A percentile compares a stretch with the other conserved stretches of the same genome.
These are phyloP conservation scores for Cyclotella kingstonii DNA, from an alignment of 108 stramenopile genomes.

Conservation along the genomic window DNA sequence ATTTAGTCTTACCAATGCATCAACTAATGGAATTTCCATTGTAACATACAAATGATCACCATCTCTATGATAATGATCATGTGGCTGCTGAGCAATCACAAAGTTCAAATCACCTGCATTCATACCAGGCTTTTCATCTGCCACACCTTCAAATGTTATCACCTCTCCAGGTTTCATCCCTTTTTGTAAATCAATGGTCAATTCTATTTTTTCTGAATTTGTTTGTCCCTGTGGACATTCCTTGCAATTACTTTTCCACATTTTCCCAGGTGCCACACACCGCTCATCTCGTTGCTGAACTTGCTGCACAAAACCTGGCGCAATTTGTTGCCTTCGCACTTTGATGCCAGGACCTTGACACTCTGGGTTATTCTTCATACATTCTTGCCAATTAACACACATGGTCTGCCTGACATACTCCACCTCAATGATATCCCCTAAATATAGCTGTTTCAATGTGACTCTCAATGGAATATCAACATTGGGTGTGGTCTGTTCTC, in stretches of 20 bases:
- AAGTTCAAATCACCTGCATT: conserved; percentile 82
- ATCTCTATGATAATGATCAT: conserved; percentile 71
- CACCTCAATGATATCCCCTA: conserved; percentile 90
- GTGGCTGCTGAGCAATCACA: conserved; percentile 53
- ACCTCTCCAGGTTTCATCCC: conserved; percentile 82
- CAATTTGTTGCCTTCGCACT: conserved; percentile 90
- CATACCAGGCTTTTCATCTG: conserved; percentile 89
- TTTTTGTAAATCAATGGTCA: conserved; percentile 87
- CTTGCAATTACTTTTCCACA: conserved; percentile 84
- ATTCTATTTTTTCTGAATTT: conserved; percentile 87
- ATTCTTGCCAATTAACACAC: conserved; percentile 91
- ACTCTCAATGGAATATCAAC: conserved; percentile 91
- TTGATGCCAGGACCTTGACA: conserved; percentile 92
- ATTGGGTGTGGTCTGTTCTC: conserved; percentile 85
- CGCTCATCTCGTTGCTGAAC: conserved; percentile 89
- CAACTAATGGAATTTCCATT: conserved; percentile 85
- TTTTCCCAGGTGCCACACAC: conserved; percentile 92
- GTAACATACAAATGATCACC: conserved; percentile 85
- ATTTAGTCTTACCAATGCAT: conserved; percentile 89
- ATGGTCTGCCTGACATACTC: conserved; percentile 89
- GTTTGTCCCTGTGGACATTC: conserved; percentile 92
- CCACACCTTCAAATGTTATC: conserved; percentile 87
- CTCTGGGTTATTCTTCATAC: conserved; percentile 75
- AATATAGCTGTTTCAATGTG: conserved; percentile 91
- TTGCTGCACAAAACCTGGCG: conserved; percentile 98